Conservation (phyloP, 305 asterid species). For the Fraxinus dipetala region DNA sequence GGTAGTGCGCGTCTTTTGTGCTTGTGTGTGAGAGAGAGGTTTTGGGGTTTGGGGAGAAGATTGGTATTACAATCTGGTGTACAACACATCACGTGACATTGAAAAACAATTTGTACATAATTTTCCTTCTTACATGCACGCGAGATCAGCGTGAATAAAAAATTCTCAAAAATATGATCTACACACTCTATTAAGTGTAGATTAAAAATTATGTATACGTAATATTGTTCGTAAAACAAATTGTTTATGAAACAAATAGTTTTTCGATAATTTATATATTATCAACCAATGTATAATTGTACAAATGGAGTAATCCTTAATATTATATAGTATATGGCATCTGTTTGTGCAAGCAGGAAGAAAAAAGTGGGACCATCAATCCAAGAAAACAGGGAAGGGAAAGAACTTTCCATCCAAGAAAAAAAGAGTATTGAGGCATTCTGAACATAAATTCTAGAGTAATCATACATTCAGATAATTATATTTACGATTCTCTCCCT, state of each 20-base stretch:
- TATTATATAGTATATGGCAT: not conserved
- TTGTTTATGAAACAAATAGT: not conserved
- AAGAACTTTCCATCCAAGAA: not conserved
- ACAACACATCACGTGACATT: not conserved
- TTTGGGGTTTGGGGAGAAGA: slow-evolving; percentile 22
- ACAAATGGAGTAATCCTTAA: too few species aligned
- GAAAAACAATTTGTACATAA: not conserved
- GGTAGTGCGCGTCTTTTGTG: slow-evolving; percentile 26
- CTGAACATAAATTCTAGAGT: too few species aligned
- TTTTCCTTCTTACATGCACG: too few species aligned
- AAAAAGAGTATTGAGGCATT: not conserved
- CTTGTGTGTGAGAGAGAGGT: slow-evolving; percentile 25
- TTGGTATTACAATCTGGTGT: not conserved
- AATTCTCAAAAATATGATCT: too few species aligned
- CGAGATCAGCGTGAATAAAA: too few species aligned
- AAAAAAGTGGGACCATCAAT: slow-evolving; percentile 25
- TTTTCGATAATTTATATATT: too few species aligned
- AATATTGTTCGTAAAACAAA: not conserved
- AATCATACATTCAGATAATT: too few species aligned
- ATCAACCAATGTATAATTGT: too few species aligned
- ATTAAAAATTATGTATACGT: too few species aligned
- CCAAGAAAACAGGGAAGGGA: not conserved
- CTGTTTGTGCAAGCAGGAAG: slow-evolving; percentile 5
- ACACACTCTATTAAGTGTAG: too few species aligned
- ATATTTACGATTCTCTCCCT: not conserved